Evolutionary conservation across 2,329 filamentous ascomycete genomes (phyloP), one percentile per base, ranked within the genome.

Genomic region (Penicillium palitans): DNA sequence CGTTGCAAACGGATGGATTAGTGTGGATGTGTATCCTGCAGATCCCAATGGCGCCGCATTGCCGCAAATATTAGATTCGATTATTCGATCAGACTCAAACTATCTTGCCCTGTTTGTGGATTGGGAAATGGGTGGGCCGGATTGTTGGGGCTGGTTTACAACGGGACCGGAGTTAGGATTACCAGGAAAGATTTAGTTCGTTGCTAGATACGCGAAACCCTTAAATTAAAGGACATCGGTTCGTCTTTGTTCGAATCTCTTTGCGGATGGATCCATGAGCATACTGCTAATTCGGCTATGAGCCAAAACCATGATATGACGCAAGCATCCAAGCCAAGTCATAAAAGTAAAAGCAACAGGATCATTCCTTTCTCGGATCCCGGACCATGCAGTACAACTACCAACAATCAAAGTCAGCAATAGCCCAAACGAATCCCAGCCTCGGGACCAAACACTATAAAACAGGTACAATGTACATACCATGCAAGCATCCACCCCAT

Each of bases 401-500:
- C 10, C 31, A 59, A 44, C 24, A 56, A 44, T 39, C 35, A 49
- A 46, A 37, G 41, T 39, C 10, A 50, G 24, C 24, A 55, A 24
- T 21, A 42, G 19, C 6, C 24, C 48, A 37, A 51, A 50, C 27
- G 15, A 29, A 56, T 7, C 7, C 15, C 10, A n/a, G 13, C 21
- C 31, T 21, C 53, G 19, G 39, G 50, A 15, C 33, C n/a, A 42
- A 39, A 25, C 44, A 55, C 19, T 12, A 35, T 8, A 57, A 25
- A 47, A 51, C 29, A 40, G 47, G 4, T 24, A 48, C 33, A 59
- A 12, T 33, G 31, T 33, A 71, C 71, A 44, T 52, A 87, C 71
- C 70, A 80, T 81, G 57, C 84, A 85, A 13, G 75, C 74, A 47
- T 82, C 83, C 2, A 83, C 84, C 4, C 82, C 80, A 69, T 90